phyloP scores from a whole-genome alignment of 257 asterid species.

The Solanum ossicruentum region DNA sequence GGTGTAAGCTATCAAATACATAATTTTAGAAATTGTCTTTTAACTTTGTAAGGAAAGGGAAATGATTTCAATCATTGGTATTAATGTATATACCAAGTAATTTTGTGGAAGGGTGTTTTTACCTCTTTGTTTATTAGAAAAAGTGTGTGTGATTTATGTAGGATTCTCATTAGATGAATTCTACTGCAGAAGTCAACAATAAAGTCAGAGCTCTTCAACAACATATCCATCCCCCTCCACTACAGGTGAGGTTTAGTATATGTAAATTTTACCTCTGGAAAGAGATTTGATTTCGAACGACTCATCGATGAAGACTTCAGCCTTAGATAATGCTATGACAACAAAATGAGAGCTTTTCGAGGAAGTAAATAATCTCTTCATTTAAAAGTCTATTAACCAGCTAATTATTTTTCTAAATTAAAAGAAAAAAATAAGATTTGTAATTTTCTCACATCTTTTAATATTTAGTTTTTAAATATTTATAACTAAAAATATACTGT shows the following conservation, averaged over 20 bases:
- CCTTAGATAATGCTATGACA: too few species aligned
- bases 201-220: too few species aligned
- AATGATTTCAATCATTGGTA: neutral
- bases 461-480: too few species aligned
- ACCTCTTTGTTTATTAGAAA: neutral
- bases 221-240: too few species aligned
- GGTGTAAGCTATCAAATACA: neutral
- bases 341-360: neutral
- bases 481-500: too few species aligned
- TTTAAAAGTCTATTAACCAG: neutral
- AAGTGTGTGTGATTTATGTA: neutral
- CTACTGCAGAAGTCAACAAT: neutral
- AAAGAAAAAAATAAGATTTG: too few species aligned
- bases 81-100: neutral
- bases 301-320: too few species aligned
- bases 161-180: neutral
- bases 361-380: neutral
- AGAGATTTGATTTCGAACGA: too few species aligned
- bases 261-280: too few species aligned
- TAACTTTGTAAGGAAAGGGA: neutral
- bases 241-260: too few species aligned
- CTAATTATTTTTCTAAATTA: neutral
- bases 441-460: too few species aligned
- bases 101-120: neutral
- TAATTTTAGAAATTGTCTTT: neutral